Conservation (phyloP, 257 asterid genomes). For the Agastache rugosa region DNA sequence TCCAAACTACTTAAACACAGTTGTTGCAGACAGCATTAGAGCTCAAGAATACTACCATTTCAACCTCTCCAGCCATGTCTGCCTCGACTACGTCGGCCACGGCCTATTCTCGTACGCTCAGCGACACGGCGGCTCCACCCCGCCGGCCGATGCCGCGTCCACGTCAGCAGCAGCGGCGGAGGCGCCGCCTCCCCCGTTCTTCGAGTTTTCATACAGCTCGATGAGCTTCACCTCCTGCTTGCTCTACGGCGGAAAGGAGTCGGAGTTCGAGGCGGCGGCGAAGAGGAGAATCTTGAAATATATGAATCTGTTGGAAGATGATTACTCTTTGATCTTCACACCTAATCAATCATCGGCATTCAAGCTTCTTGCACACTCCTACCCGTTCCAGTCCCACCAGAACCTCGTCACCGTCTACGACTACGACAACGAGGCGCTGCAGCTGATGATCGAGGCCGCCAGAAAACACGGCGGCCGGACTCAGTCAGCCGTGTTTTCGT, state of each 20-base stretch:
- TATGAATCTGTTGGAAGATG: conserved; percentile 74
- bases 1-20: conserved; percentile 51
- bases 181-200: conserved; percentile 43
- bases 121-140: conserved; percentile 20
- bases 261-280: conserved; percentile 52
- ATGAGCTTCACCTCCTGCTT: conserved; percentile 52
- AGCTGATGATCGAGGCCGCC: conserved; percentile 54
- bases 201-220: conserved; percentile 55
- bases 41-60: conserved; percentile 65
- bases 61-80: conserved; percentile 48
- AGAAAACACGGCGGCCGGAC: conserved; percentile 49
- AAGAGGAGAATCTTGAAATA: conserved; percentile 56
- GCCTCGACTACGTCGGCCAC: conserved; percentile 80
- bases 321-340: conserved; percentile 70
- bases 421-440: conserved; percentile 62
- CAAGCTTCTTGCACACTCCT: conserved; percentile 66
- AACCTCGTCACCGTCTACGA: conserved; percentile 70
- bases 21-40: conserved; percentile 62
- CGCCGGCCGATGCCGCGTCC: conserved; percentile 39
- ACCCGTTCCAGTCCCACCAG: conserved; percentile 57
- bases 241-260: conserved; percentile 50
- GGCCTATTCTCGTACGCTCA: conserved; percentile 81
- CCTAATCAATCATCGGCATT: conserved; percentile 80
- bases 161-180: conserved; percentile 42
- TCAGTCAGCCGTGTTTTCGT: conserved; percentile 65